Evolutionary conservation across 2,329 filamentous ascomycete genomes (phyloP), one percentile per base, ranked within the genome.

Genomic region (Verticillium isaacii): DNA sequence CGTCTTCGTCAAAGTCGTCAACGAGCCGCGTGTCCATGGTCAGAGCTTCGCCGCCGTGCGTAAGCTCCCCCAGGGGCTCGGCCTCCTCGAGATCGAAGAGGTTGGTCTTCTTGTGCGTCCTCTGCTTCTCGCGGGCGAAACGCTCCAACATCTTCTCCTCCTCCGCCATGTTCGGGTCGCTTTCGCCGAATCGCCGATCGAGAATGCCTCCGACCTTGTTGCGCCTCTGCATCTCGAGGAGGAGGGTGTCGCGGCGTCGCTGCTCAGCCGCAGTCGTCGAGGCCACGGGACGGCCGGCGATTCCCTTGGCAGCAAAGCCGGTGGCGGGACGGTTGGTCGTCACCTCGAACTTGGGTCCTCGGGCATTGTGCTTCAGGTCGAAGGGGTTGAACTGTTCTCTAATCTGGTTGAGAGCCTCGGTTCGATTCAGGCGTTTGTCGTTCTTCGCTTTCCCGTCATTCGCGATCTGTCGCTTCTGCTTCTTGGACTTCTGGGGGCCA

Each of bases 361-460:
- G 85, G 1, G 88, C 82, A 50, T 89, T 87, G 62, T 90, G 87
- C 76, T 96, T 96, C 73, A 97, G 86, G 72, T 99, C 95, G 76
- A 99, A 99, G 0, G 95, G 95, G 74, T 99, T 99, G 85, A 98
- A 98, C 68, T 93, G 90, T 71, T 98, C 93, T 72, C 95, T 90
- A 73, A 99, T 97, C 62, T 86, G 87, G 68, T 91, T 88, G 65
- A 99, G 82, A 17, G 93, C 91, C 61, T 87, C 89, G 71, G 89
- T 86, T 71, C 90, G 87, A 17, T 59, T 59, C 32, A 92, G 83
- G 63, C 91, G 88, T 75, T 92, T 91, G 70, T 94, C 89, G 68
- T 78, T 79, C 65, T 84, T 86, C 65, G 82, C 84, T 61, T 85
- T 86, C 59, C 83, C 85, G 12, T 52, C 45, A 19, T 52, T 52